phyloP scores from a whole-genome alignment of 768 basidiomycete genomes.

The Russula abietina region DNA sequence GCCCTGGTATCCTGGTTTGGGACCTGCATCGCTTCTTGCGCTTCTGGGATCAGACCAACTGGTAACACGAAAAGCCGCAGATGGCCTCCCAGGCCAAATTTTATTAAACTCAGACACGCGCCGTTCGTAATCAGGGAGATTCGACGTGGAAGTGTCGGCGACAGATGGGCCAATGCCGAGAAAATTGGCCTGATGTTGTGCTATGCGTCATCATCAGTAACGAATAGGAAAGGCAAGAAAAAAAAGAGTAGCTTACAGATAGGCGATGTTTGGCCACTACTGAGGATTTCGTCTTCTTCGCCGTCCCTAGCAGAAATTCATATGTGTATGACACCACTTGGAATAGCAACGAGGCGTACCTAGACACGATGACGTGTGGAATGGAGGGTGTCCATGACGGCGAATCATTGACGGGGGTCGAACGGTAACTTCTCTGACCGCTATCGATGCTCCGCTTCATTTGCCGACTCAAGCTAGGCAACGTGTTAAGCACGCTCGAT shows the following conservation, averaged over 20 bases:
- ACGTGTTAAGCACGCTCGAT: neutral
- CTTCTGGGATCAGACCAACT: constrained; percentile 53
- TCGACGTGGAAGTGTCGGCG: constrained; percentile 23
- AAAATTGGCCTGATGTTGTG: constrained; percentile 1
- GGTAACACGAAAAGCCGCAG: constrained; percentile 40
- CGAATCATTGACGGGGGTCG: constrained; percentile 21
- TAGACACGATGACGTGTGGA: constrained; percentile 39
- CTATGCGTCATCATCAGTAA: constrained; percentile 5
- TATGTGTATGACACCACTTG: neutral
- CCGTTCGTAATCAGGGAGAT: constrained; percentile 33
- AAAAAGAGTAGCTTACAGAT: constrained; percentile 44
- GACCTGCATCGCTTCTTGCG: constrained; percentile 33
- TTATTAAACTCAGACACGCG: constrained; percentile 37
- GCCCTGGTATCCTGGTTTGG: neutral
- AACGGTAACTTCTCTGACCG: constrained; percentile 24
- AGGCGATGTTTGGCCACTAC: constrained; percentile 74
- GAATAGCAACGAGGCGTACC: constrained; percentile 29
- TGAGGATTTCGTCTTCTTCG: constrained; percentile 64
- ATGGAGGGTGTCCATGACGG: constrained; percentile 27
- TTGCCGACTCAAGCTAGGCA: constrained; percentile 27
- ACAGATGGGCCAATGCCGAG: constrained; percentile 13
- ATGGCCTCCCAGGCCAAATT: constrained; percentile 35
- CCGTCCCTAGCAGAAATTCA: constrained; percentile 23
- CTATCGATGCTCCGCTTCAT: constrained; percentile 35
- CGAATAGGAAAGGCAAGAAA: neutral